Evolutionary conservation across 139 green algal genomes (phyloP).

Genomic region (Picochlorum sp.): DNA sequence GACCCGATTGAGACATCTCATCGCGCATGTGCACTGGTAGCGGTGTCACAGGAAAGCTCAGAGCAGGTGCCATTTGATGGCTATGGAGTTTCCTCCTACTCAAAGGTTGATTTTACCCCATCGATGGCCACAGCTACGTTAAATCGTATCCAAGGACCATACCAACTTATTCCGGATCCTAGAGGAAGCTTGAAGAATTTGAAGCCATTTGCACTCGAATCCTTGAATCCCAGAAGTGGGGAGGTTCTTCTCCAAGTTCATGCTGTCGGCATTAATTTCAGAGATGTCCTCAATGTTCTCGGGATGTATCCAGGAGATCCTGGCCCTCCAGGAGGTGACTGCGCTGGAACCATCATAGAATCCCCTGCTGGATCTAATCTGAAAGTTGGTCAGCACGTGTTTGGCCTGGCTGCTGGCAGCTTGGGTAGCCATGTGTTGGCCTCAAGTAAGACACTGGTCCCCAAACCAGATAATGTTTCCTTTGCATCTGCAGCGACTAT

Average conservation of each 20-base stretch:
- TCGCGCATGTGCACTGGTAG: too few species aligned
- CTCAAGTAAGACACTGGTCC: slow-evolving; percentile 45
- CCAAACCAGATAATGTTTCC: slow-evolving; percentile 44
- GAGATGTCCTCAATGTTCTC: slow-evolving; percentile 48
- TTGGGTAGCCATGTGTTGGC: slow-evolving; percentile 57
- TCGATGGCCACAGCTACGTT: not conserved
- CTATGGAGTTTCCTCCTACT: slow-evolving; percentile 7
- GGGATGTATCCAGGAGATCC: slow-evolving; percentile 47
- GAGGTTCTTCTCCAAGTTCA: slow-evolving; percentile 25
- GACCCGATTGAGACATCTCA: too few species aligned
- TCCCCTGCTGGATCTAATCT: not conserved
- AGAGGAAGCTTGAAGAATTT: slow-evolving; percentile 47
- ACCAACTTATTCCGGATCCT: slow-evolving; percentile 27
- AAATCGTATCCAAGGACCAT: not conserved
- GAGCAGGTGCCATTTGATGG: slow-evolving; percentile 5
- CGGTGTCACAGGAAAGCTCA: not conserved
- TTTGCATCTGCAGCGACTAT: slow-evolving; percentile 63
- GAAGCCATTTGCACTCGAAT: slow-evolving; percentile 10
- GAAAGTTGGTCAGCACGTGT: slow-evolving; percentile 46
- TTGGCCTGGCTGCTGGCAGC: slow-evolving; percentile 61
- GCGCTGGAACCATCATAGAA: slow-evolving; percentile 31
- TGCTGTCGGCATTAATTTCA: slow-evolving; percentile 43
- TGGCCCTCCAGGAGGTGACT: slow-evolving; percentile 39
- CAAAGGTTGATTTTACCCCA: not conserved
- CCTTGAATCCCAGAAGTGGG: not conserved